Evolutionary conservation across 2,329 filamentous ascomycete genomes (phyloP).

Genomic region (Lasiodiplodia hormozganensis): DNA sequence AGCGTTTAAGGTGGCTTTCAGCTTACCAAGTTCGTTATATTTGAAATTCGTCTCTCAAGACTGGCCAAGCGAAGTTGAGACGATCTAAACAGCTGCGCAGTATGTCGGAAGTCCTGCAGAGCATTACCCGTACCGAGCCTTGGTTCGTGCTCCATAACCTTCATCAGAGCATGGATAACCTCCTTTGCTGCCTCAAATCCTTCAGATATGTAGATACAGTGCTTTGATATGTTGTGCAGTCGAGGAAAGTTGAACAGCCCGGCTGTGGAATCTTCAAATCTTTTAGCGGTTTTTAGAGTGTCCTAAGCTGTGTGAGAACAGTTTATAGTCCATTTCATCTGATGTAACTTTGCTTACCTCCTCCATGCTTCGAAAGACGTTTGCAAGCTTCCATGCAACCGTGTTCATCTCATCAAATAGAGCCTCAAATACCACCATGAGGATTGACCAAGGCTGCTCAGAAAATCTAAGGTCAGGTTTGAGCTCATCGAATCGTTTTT

Average conservation of each 20-base stretch:
- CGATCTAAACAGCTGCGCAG: background rate
- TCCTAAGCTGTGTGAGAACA: no score
- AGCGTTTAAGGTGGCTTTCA: no score
- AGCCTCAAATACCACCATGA: slow-evolving; percentile 35
- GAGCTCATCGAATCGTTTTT: background rate
- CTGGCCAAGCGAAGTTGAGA: background rate
- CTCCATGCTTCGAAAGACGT: slow-evolving; percentile 43
- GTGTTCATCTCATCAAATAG: slow-evolving; percentile 41
- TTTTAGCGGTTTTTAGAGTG: slow-evolving; percentile 35
- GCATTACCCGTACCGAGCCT: background rate
- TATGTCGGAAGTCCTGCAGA: background rate
- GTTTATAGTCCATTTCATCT: no score
- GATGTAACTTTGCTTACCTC: slow-evolving; percentile 36
- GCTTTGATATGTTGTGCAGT: slow-evolving; percentile 49
- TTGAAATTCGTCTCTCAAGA: background rate
- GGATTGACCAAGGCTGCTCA: background rate
- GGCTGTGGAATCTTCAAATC: slow-evolving; percentile 31
- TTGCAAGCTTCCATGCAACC: slow-evolving; percentile 39
- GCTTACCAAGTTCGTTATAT: background rate
- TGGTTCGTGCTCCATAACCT: background rate
- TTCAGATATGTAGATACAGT: slow-evolving; percentile 47
- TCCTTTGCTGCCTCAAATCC: slow-evolving; percentile 40
- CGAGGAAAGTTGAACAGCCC: slow-evolving; percentile 37
- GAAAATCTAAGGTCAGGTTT: background rate
- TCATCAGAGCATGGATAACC: slow-evolving; percentile 37